Conservation (phyloP, 2,329 filamentous ascomycete genomes). For the Fusarium hostae region DNA sequence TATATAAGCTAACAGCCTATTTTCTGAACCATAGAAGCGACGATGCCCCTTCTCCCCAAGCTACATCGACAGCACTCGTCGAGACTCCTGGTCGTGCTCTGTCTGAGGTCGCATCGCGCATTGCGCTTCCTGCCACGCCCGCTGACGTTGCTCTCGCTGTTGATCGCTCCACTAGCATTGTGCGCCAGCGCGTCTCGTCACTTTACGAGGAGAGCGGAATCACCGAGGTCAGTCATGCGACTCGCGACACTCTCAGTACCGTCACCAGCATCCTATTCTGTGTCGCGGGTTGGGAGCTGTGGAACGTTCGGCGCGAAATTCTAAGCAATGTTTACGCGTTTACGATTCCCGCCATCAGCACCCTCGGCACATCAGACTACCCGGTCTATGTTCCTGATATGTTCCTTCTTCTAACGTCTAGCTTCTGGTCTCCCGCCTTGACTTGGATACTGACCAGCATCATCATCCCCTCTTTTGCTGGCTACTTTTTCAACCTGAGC, state of each 20-base stretch:
- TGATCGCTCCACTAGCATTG: constrained; percentile 74
- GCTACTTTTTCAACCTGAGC: constrained; percentile 93
- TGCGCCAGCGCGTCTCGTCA: constrained; percentile 73
- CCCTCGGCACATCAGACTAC: constrained; percentile 66
- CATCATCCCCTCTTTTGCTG: constrained; percentile 74
- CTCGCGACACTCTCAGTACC: constrained; percentile 77
- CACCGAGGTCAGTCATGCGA: constrained; percentile 70
- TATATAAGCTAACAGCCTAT: constrained; percentile 25
- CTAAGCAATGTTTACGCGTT: constrained; percentile 78
- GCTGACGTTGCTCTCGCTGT: constrained; percentile 80
- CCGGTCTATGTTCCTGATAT: constrained; percentile 81
- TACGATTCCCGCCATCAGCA: constrained; percentile 71
- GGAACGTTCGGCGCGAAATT: constrained; percentile 74
- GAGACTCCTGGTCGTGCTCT: constrained; percentile 64
- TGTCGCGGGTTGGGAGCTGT: constrained; percentile 76
- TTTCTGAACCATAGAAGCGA: constrained; percentile 42
- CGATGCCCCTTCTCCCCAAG: constrained; percentile 43
- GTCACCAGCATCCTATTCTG: constrained; percentile 77
- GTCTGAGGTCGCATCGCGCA: constrained; percentile 65
- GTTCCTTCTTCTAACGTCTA: constrained; percentile 77
- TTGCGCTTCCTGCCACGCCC: constrained; percentile 83
- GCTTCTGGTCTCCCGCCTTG: constrained; percentile 85
- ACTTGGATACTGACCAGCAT: constrained; percentile 81
- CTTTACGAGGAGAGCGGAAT: constrained; percentile 75
- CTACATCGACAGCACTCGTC: constrained; percentile 58